Conservation (phyloP, 371 early-diverging fungal species). For the Apophysomyces elegans region DNA sequence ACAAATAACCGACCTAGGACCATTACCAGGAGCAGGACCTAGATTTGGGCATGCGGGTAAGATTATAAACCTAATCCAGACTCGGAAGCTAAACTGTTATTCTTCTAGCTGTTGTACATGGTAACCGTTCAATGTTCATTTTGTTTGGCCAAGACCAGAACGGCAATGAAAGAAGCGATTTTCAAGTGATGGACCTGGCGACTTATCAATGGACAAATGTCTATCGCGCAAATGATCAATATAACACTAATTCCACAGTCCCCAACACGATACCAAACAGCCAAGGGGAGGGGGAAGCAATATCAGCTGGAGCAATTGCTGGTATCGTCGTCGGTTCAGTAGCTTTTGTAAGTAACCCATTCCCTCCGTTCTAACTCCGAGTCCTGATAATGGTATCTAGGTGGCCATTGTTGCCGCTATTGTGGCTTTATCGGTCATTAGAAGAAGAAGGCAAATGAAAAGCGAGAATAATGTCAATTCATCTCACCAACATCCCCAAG, state of each 20-base stretch:
- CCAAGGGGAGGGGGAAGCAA: neutral
- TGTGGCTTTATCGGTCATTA: neutral
- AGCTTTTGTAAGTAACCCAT: neutral
- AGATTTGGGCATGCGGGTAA: slow-evolving; percentile 1
- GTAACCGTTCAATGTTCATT: slow-evolving; percentile 2
- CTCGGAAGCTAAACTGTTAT: neutral
- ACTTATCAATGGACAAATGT: neutral
- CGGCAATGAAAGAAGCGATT: neutral
- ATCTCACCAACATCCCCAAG: neutral
- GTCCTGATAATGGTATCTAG: neutral
- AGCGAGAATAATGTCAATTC: neutral
- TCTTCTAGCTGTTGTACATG: neutral
- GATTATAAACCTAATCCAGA: neutral
- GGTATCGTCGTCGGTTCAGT: neutral
- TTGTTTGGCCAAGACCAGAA: neutral
- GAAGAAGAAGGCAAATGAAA: neutral
- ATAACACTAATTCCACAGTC: neutral
- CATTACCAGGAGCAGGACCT: neutral
- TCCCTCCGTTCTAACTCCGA: neutral
- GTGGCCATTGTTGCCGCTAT: neutral
- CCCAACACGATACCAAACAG: neutral
- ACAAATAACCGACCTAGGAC: neutral
- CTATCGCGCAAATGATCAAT: neutral
- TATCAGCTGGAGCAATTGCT: slow-evolving; percentile 3
- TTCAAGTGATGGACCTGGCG: neutral